phyloP scores from a whole-genome alignment of 140 eudicot genomes.

The Oenanthe javanica region DNA sequence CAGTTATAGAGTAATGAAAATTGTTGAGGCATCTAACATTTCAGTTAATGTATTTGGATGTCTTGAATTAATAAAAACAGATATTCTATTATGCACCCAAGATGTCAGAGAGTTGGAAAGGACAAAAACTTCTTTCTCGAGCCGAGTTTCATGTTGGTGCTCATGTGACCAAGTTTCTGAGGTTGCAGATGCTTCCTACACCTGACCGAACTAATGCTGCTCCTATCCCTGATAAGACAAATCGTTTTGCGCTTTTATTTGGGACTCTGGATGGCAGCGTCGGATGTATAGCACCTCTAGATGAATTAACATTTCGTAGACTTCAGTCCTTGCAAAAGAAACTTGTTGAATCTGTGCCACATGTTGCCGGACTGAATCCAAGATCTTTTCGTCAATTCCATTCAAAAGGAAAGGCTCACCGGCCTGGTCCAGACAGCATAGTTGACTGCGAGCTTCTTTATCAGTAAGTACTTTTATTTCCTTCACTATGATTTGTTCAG shows the following conservation, averaged over 20 bases:
- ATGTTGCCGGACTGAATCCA: slow-evolving; percentile 98
- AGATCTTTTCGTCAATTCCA: slow-evolving; percentile 76
- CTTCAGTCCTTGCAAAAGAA: slow-evolving; percentile 91
- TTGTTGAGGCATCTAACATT: background rate
- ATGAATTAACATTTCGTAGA: slow-evolving; percentile 84
- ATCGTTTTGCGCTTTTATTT: slow-evolving; percentile 70
- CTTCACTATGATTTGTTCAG: background rate
- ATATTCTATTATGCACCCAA: slow-evolving; percentile 92
- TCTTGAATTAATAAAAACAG: slow-evolving; percentile 20
- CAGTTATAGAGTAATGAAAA: background rate
- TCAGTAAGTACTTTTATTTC: slow-evolving; percentile 47
- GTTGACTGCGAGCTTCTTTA: slow-evolving; percentile 86
- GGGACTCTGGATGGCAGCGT: slow-evolving; percentile 92
- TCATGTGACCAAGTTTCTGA: slow-evolving; percentile 77
- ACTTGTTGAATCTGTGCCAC: slow-evolving; percentile 81
- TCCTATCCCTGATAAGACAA: slow-evolving; percentile 69
- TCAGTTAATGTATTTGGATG: background rate
- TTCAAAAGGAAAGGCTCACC: slow-evolving; percentile 86
- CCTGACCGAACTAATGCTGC: slow-evolving; percentile 41
- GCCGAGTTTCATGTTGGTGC: slow-evolving; percentile 97
- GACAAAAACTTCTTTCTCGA: slow-evolving; percentile 89
- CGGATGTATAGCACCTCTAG: slow-evolving; percentile 95
- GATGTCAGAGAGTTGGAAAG: slow-evolving; percentile 94
- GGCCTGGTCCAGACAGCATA: slow-evolving; percentile 97
- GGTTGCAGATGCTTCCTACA: slow-evolving; percentile 83